These are phyloP conservation scores for Ustilago esculenta DNA, from an alignment of 1,284 basidiomycete genomes.

Conservation along the genomic window DNA sequence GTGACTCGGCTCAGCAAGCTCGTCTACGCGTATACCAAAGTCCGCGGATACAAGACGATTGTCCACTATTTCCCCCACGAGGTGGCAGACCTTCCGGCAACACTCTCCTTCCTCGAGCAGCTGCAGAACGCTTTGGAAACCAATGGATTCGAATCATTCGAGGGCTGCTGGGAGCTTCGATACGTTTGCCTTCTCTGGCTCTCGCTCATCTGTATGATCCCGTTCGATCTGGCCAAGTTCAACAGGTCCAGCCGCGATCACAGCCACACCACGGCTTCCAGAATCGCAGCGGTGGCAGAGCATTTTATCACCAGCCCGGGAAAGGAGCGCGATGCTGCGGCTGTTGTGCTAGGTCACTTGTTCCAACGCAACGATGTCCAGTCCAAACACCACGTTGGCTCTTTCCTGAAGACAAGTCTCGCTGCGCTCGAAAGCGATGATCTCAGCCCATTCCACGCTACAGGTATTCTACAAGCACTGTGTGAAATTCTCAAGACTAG, in stretches of 20 bases:
- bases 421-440: conserved; percentile 7
- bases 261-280: conserved; percentile 69
- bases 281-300: conserved; percentile 75
- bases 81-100: conserved; percentile 80
- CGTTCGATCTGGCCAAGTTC: conserved; percentile 88
- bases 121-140: conserved; percentile 44
- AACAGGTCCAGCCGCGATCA: conserved; percentile 71
- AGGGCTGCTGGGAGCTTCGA: conserved; percentile 78
- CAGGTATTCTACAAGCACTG: conserved; percentile 78
- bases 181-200: conserved; percentile 91
- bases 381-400: conserved; percentile 6
- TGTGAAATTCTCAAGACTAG: conserved; percentile 78
- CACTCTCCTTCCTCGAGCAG: conserved; percentile 75
- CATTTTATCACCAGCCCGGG: conserved; percentile 76
- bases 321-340: conserved; percentile 81
- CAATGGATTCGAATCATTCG: background rate
- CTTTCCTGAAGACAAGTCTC: conserved; percentile 16
- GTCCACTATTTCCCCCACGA: conserved; percentile 91
- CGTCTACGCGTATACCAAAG: conserved; percentile 86
- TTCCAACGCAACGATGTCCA: conserved; percentile 73
- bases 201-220: conserved; percentile 90
- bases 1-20: conserved; percentile 68
- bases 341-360: conserved; percentile 77
- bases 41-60: conserved; percentile 90
- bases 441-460: conserved; percentile 65